Conservation (phyloP, 129 eudicot species). For the Chrysanthemum makinoi region DNA sequence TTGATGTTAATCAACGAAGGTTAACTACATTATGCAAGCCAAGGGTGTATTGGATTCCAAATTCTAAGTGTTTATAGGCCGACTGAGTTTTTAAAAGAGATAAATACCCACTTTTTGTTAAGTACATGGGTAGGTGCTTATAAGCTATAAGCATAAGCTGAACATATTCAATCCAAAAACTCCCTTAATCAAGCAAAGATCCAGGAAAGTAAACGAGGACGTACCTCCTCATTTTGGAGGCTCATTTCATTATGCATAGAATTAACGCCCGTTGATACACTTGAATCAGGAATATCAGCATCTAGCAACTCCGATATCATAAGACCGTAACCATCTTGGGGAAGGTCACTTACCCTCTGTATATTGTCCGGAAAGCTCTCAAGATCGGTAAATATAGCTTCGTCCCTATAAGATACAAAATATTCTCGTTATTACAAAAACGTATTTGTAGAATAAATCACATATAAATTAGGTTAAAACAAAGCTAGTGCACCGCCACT, state of each 20-base stretch:
- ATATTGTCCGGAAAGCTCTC: constrained; percentile 63
- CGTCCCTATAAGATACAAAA: constrained; percentile 47
- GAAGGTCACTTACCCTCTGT: constrained; percentile 54
- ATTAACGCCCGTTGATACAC: constrained; percentile 44
- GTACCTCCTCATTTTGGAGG: constrained; percentile 84
- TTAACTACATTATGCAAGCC: neutral
- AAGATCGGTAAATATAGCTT: constrained; percentile 55
- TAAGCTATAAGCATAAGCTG: too few species aligned
- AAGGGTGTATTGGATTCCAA: too few species aligned
- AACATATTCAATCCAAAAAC: too few species aligned
- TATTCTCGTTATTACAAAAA: constrained; percentile 1
- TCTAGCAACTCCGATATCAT: constrained; percentile 92
- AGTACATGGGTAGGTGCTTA: too few species aligned
- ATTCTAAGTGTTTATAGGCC: too few species aligned
- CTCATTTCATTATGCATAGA: constrained; percentile 72
- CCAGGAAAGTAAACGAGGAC: neutral
- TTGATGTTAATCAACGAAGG: constrained; percentile 8
- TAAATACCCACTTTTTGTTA: too few species aligned
- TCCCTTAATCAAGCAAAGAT: too few species aligned
- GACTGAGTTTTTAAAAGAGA: too few species aligned
- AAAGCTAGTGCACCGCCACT: constrained; percentile 3
- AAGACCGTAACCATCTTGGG: constrained; percentile 95
- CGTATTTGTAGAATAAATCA: neutral
- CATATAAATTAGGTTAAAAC: constrained; percentile 1
- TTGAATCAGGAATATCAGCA: constrained; percentile 66